Evolutionary conservation across 1,139 yeast species (phyloP).

Genomic region (Suhomyces terraborum): DNA sequence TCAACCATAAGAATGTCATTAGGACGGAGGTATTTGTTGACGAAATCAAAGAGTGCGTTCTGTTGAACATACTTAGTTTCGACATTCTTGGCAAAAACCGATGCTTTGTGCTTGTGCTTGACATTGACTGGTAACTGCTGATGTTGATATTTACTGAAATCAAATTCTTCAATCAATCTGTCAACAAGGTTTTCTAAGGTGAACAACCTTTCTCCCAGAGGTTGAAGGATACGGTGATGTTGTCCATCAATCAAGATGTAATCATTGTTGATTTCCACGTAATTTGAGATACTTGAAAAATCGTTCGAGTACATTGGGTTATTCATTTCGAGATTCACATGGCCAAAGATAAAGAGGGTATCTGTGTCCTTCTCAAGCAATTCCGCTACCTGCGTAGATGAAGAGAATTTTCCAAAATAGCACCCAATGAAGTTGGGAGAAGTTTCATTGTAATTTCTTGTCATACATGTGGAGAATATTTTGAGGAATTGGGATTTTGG

Average conservation of each 20-base stretch:
- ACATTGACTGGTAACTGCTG: no score
- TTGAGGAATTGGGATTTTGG: conserved; percentile 25
- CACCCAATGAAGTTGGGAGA: conserved; percentile 61
- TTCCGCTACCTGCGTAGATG: conserved; percentile 24
- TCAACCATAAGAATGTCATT: conserved; percentile 66
- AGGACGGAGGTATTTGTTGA: conserved; percentile 45
- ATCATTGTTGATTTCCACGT: conserved; percentile 38
- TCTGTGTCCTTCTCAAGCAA: conserved; percentile 44
- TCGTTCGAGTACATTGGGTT: conserved; percentile 43
- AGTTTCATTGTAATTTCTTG: conserved; percentile 63
- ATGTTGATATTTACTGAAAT: no score
- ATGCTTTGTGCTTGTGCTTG: no score
- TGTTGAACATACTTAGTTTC: conserved; percentile 18
- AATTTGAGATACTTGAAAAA: no score
- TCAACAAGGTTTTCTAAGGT: conserved; percentile 20
- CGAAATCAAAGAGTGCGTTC: conserved; percentile 31
- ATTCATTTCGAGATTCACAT: conserved; percentile 54
- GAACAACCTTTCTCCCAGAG: no score
- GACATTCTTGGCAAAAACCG: no score
- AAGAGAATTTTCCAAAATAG: conserved; percentile 51
- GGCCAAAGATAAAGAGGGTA: conserved; percentile 54
- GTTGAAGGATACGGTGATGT: conserved; percentile 20
- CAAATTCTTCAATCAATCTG: conserved; percentile 12
- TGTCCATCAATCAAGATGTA: conserved; percentile 33
- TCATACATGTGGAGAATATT: conserved; percentile 43